Conservation (phyloP, 352 stramenopile genomes). For the Elongisporangium anandrum region DNA sequence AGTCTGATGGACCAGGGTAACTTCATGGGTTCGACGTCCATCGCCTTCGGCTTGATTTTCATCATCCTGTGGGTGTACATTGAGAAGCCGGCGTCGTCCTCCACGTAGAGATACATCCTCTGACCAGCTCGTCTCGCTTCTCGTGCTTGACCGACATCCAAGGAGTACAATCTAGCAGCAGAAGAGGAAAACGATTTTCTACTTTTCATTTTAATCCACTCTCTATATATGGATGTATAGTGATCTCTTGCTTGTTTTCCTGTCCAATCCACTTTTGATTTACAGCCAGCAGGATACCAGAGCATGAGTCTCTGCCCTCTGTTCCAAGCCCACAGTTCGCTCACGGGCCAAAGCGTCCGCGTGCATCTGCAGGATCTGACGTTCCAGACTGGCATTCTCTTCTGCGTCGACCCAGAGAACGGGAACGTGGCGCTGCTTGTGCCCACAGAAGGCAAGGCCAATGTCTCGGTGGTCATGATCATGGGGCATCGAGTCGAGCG, state of each 20-base stretch:
- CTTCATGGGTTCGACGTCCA: constrained; percentile 79
- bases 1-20: constrained; percentile 86
- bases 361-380: constrained; percentile 35
- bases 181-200: not conserved
- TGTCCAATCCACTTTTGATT: not conserved
- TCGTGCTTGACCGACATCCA: not conserved
- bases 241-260: not conserved
- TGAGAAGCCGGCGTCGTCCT: constrained; percentile 46
- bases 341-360: constrained; percentile 31
- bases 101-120: not conserved
- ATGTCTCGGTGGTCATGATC: constrained; percentile 29
- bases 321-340: constrained; percentile 18
- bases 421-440: constrained; percentile 42
- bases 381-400: constrained; percentile 34
- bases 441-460: not conserved
- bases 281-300: no score
- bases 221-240: not conserved
- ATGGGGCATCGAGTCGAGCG: constrained; percentile 20
- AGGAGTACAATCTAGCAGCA: not conserved
- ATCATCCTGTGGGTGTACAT: constrained; percentile 83
- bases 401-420: constrained; percentile 53
- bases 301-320: constrained; percentile 7
- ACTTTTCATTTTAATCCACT: not conserved
- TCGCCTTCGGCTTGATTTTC: constrained; percentile 78
- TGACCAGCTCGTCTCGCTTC: not conserved